Evolutionary conservation across 164 flowering plant genomes (phyloP), one percentile per base, ranked within the genome.

Genomic region (Amborella trichopoda): DNA sequence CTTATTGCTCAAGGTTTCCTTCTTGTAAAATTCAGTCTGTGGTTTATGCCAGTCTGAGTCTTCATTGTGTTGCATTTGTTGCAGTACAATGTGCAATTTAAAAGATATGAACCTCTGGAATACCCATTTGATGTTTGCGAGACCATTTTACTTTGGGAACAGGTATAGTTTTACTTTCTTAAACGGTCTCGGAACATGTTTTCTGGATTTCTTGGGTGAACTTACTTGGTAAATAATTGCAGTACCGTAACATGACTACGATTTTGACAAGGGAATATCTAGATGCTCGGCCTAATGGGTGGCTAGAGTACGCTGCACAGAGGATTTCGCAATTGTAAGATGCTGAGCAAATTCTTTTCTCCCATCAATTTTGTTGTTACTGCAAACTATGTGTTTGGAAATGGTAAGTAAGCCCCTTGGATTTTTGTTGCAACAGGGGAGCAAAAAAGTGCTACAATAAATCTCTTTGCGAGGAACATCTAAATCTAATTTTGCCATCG

Each of bases 221-320:
- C 71, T 67, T 30, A 61, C 30, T 36, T 53, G 18, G 48, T 53
- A 25, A 44, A 33, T 25, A 44, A 46, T 77, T 73, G 44, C 87
- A 93, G 99, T 88, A 93, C 47, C 96, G 95, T 44, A 93, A 93
- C 74, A 88, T 88, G 89, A 93, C 96, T 21, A 87, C 99, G 40
- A 84, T 88, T 39, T 68, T 93, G 72, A 88, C 99, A 26, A 83
- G 99, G 68, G 95, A 93, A 47, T 93, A 93, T 69, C 68, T 93
- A 3, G 95, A 88, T 71, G 77, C 69, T 17, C 83, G 99, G 28
- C 99, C 96, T 16, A 84, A 88, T 70, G 99, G 99, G 30, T 93
- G 99, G 95, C 64, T 82, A 34, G 89, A 78, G 0, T 88, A 93
- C 77, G 96, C 96, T 14, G 84, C 99, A 44, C 71, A 82, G 62